Conservation (phyloP, 345 rosid species). For the Leavenworthia alabamica region DNA sequence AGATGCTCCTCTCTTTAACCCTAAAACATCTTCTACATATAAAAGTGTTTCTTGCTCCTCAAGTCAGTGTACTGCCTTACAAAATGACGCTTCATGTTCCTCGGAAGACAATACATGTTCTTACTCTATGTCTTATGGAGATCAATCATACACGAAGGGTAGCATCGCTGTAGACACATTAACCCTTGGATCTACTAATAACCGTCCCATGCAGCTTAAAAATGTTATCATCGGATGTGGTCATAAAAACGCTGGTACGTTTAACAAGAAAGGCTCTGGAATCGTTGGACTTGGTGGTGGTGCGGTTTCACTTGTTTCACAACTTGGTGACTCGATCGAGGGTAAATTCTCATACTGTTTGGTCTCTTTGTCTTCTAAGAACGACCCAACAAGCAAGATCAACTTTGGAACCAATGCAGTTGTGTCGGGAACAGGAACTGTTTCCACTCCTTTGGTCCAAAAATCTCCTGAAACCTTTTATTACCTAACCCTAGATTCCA, state of each 20-base stretch:
- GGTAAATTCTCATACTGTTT: slow-evolving; percentile 27
- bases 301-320: slow-evolving; percentile 5
- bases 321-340: not conserved
- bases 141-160: not conserved
- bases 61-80: not conserved
- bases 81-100: not conserved
- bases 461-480: not conserved
- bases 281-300: slow-evolving; percentile 22
- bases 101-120: not conserved
- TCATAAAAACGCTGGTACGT: slow-evolving; percentile 1
- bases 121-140: slow-evolving; percentile 1
- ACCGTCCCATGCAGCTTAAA: slow-evolving; percentile 1
- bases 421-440: slow-evolving; percentile 1
- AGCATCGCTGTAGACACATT: slow-evolving; percentile 1
- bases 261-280: not conserved
- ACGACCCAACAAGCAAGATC: not conserved
- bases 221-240: slow-evolving; percentile 16
- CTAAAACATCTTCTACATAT: slow-evolving; percentile 37
- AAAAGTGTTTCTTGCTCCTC: slow-evolving; percentile 30
- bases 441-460: slow-evolving; percentile 15
- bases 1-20: slow-evolving; percentile 31
- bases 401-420: slow-evolving; percentile 10
- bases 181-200: slow-evolving; percentile 5
- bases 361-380: not conserved
- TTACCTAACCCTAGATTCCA: slow-evolving; percentile 10